Base-by-base conservation (phyloP, 2,329 filamentous ascomycete species). In the Stylonectria norvegica region DNA sequence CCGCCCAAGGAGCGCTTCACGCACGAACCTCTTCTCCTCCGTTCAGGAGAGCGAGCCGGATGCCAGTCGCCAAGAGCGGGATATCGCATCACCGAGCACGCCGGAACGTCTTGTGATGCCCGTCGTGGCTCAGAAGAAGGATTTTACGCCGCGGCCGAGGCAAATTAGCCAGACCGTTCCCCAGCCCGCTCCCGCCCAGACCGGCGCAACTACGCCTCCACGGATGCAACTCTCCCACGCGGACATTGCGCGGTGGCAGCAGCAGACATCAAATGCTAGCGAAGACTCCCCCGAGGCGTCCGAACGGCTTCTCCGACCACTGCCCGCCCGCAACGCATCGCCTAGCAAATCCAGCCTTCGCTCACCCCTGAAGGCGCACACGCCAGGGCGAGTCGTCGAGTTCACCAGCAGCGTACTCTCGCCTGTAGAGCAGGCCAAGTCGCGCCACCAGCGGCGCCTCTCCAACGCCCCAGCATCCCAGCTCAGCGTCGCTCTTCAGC, bases 311-410 rank as follows among this genome's bases (percentile, higher is more conserved):
- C 67, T 75, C 16, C 70, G 71, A 5, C 71, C 73, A 2, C 62
- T 72, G 4, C 75, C 76, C 10, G 66, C 71, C 36, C 71, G 67
- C 44, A 66, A 70, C n/a, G 69, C 71, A 4, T 80, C 76, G 1
- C 77, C 78, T 0, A 66, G 60, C 7, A 81, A 81, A 53, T 81
- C 78, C 1, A 75, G 69, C 48, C 60, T 81, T 17, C 71, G 78
- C 14, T 78, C 77, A 4, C 75, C 76, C 0, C 55, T 77, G 14
- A 81, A 81, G 52, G 71, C 74, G 4, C 77, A 71, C 45, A 79
- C 75, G 2, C 75, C 75, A 1, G 78, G 78, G 4, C 71, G 75
- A 1, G 73, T 80, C 1, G 78, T 81, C 11, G 75, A 78, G 42
- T 81, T 80, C 48, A 73, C 72, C 1, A 73, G 69, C 57, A 74